Evolutionary conservation across 164 flowering plant species (phyloP).

Genomic region (Paratinospora sagittata): DNA sequence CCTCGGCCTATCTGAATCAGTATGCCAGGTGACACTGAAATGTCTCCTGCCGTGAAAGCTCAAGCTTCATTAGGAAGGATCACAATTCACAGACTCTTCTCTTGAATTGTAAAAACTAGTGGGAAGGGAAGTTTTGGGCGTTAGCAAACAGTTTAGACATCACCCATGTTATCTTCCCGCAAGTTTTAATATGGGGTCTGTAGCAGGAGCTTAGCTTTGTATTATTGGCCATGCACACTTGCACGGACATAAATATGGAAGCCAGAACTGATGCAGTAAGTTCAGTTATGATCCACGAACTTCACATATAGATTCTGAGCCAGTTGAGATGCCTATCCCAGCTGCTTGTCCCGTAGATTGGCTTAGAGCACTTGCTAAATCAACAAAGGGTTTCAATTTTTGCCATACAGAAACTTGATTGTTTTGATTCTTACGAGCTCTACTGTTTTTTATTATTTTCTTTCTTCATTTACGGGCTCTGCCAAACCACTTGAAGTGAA

Average conservation of each 20-base stretch:
- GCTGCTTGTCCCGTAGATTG: constrained; percentile 46
- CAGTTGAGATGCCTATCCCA: constrained; percentile 36
- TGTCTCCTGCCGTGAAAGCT: constrained; percentile 34
- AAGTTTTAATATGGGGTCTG: constrained; percentile 29
- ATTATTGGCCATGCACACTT: constrained; percentile 31
- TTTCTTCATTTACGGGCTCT: too few species aligned
- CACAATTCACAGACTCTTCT: constrained; percentile 41
- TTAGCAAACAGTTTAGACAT: constrained; percentile 41
- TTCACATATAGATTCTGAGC: constrained; percentile 39
- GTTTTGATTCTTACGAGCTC: too few species aligned
- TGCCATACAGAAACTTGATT: too few species aligned
- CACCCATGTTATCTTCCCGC: constrained; percentile 33
- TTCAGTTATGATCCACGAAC: constrained; percentile 36
- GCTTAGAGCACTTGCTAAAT: constrained; percentile 38
- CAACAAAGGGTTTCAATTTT: not conserved
- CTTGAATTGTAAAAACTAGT: constrained; percentile 42
- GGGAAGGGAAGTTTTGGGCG: constrained; percentile 38
- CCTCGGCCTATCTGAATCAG: constrained; percentile 27
- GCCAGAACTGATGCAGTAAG: constrained; percentile 24
- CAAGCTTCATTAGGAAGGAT: constrained; percentile 27
- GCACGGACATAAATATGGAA: constrained; percentile 26
- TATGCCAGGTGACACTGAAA: constrained; percentile 35
- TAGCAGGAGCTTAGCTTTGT: constrained; percentile 25
- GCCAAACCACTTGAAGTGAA: too few species aligned
- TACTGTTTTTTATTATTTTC: too few species aligned